Conservation (phyloP, 805 yeast species). For the Candida silvicultrix region DNA sequence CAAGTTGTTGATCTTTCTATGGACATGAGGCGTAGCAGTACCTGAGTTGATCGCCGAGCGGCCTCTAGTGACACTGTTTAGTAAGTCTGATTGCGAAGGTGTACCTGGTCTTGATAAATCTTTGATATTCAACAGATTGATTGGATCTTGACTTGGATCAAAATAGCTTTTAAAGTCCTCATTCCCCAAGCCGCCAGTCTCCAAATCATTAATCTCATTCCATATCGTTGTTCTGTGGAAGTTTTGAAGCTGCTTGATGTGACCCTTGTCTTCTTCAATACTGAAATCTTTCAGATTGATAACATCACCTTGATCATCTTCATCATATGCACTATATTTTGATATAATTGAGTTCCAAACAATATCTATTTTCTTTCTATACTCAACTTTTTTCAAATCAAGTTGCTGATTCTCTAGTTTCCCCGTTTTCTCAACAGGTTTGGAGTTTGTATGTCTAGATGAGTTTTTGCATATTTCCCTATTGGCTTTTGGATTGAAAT, state of each 20-base stretch:
- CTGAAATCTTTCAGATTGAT: constrained; percentile 18
- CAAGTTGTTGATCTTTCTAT: too few species aligned
- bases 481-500: neutral
- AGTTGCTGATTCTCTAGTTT: constrained; percentile 4
- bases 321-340: constrained; percentile 23
- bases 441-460: neutral
- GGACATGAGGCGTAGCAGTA: too few species aligned
- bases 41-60: neutral
- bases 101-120: neutral
- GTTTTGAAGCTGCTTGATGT: constrained; percentile 8
- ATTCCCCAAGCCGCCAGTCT: neutral
- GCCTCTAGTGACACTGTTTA: neutral
- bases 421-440: neutral
- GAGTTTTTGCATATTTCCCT: neutral
- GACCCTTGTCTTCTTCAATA: constrained; percentile 18
- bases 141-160: constrained; percentile 3
- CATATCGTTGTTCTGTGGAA: constrained; percentile 10
- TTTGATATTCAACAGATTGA: neutral
- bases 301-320: constrained; percentile 29
- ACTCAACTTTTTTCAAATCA: constrained; percentile 10
- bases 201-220: constrained; percentile 9
- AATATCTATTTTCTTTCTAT: constrained; percentile 16
- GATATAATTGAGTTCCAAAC: constrained; percentile 28
- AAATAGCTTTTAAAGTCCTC: neutral
- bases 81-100: neutral